Percentiles rank a stretch among this genome's conserved stretches.
These are phyloP conservation scores for Pterocarpus santalinus DNA, from an alignment of 306 rosid species.

Conservation along the genomic window DNA sequence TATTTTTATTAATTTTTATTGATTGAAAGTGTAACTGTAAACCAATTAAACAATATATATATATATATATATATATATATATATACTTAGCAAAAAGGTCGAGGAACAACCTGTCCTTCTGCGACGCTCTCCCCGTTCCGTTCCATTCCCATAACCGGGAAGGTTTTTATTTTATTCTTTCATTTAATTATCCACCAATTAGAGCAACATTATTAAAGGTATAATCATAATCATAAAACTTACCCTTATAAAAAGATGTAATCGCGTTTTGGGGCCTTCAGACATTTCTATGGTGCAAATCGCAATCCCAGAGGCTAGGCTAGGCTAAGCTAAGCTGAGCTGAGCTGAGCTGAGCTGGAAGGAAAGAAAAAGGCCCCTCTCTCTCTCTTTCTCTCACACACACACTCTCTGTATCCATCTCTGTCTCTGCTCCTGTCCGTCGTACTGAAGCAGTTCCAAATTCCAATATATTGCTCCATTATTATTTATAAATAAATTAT, in stretches of 20 bases:
- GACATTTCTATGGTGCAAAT: conserved; percentile 58
- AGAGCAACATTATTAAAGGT: too few species aligned
- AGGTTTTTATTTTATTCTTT: not conserved
- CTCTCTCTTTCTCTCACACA: not conserved
- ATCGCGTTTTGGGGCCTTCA: conserved; percentile 43
- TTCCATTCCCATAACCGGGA: not conserved
- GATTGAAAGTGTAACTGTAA: too few species aligned
- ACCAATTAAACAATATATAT: too few species aligned
- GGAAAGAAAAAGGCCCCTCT: not conserved
- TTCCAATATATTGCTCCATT: conserved; percentile 7
- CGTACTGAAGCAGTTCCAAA: not conserved
- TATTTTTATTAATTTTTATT: too few species aligned
- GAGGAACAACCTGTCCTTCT: too few species aligned
- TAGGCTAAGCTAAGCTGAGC: conserved; percentile 37
- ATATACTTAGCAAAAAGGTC: too few species aligned
- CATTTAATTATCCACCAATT: not conserved
- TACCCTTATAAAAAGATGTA: not conserved
- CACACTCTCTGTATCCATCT: too few species aligned
- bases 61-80: too few species aligned
- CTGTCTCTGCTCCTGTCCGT: conserved; percentile 17
- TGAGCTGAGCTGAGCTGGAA: conserved; percentile 53
- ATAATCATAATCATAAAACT: not conserved
- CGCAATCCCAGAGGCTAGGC: conserved; percentile 27
- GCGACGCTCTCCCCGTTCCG: too few species aligned
- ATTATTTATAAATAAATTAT: not conserved